Base-by-base conservation (phyloP, 352 stramenopile species). In the Salisapilia sapeloensis region DNA sequence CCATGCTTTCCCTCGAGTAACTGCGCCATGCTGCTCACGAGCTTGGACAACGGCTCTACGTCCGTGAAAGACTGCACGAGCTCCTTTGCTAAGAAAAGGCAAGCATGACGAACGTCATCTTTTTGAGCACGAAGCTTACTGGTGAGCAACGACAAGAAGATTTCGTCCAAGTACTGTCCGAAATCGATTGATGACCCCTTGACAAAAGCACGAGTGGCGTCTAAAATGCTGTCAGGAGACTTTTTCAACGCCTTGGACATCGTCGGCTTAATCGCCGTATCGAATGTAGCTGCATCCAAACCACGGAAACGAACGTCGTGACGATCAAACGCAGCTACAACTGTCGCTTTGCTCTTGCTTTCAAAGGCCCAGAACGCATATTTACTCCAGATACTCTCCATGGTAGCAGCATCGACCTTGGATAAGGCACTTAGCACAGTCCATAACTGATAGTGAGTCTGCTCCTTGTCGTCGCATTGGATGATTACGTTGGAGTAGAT, bases 61-160 rank as follows among this genome's bases (percentile, higher is more conserved):
- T 60, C 51, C 27, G 50, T 43, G 43, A 80, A 81, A 4, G 53
- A 69, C 3, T 24, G 19, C 0, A 80, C 34, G 10, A 90, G 45
- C 3, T 65, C 63, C 18, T 50, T 51, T 13, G 60, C 43, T 17
- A 90, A 40, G 14, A 44, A 36, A 11, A 82, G 37, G 7, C 63
- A 71, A 27, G 63, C 57, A 2, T 37, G 22, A 11, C 76, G 65
- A 18, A 90, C 70, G 31, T 86, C 61, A 7, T 86, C 64, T 33
- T 92, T 89, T n/a, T 74, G 58, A 13, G 76, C 74, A 24, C 66
- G 65, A 12, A 92, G 50, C 51, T 92, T 92, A 11, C 62, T 48
- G 11, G 66, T 53, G 20, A 89, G 35, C 22, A 92, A 44, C 8
- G 59, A 38, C 29, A 60, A 52, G 40, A 92, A 92, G n/a, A 86